A percentile compares a stretch with the other conserved stretches of the same genome.
Evolutionary conservation across 768 basidiomycete genomes (phyloP).

Genomic region (Pisolithus orientalis): DNA sequence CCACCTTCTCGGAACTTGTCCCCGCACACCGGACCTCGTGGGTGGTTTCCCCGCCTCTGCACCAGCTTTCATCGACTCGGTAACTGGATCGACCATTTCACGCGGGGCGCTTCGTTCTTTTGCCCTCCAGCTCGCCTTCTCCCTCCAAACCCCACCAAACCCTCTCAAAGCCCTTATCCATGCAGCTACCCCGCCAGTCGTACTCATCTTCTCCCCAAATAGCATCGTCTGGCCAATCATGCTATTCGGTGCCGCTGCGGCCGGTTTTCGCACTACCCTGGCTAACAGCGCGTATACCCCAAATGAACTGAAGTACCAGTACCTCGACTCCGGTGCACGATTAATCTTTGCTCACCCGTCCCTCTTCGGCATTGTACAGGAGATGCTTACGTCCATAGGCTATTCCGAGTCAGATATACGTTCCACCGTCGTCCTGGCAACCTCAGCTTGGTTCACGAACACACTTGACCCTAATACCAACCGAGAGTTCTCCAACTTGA

Average conservation of each 20-base stretch:
- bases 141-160: conserved; percentile 41
- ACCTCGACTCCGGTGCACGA: conserved; percentile 57
- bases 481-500: conserved; percentile 28
- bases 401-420: conserved; percentile 42
- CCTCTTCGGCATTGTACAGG: conserved; percentile 45
- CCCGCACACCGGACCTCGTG: conserved; percentile 21
- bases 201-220: conserved; percentile 67
- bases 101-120: conserved; percentile 48
- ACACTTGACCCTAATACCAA: conserved; percentile 24
- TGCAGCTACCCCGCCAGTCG: conserved; percentile 37
- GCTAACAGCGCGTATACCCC: conserved; percentile 70
- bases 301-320: conserved; percentile 66
- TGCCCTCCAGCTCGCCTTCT: conserved; percentile 52
- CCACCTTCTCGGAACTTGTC: conserved; percentile 18
- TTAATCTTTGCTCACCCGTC: conserved; percentile 62
- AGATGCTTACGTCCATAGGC: conserved; percentile 50
- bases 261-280: conserved; percentile 62
- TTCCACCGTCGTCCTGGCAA: conserved; percentile 52
- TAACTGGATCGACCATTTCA: conserved; percentile 48
- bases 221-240: conserved; percentile 49
- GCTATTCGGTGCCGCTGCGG: conserved; percentile 45
- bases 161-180: conserved; percentile 43
- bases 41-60: conserved; percentile 38
- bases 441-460: conserved; percentile 39
- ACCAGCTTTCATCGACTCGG: conserved; percentile 63